phyloP scores from a whole-genome alignment of 2,329 filamentous ascomycete genomes.

The Arthrinium puccinioides region DNA sequence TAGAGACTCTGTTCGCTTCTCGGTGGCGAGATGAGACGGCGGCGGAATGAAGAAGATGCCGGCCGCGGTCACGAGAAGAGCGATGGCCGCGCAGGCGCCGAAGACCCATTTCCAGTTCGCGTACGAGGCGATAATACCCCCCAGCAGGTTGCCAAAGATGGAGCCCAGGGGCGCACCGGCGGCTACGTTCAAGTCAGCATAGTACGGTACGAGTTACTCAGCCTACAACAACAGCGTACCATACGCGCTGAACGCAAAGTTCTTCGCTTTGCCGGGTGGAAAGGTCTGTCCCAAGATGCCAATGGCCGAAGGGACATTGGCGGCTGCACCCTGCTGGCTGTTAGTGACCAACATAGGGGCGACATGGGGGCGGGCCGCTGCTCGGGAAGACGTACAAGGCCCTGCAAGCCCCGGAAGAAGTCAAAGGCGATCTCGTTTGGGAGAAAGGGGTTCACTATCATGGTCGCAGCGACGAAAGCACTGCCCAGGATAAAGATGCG shows the following conservation, averaged over 20 bases:
- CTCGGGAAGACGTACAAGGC: constrained; percentile 47
- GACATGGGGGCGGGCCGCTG: too few relatives aligned
- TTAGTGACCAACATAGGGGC: too few relatives aligned
- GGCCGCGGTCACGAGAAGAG: constrained; percentile 46
- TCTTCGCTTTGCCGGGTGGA: constrained; percentile 60
- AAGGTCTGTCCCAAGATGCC: constrained; percentile 64
- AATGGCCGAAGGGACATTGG: constrained; percentile 64
- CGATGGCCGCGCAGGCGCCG: constrained; percentile 55
- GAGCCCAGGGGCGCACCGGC: constrained; percentile 59
- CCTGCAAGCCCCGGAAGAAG: constrained; percentile 58
- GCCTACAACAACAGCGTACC: constrained; percentile 22
- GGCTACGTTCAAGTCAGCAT: too few relatives aligned
- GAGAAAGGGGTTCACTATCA: constrained; percentile 55
- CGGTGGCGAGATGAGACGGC: constrained; percentile 14
- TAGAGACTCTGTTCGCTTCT: constrained; percentile 19
- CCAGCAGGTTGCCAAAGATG: constrained; percentile 57
- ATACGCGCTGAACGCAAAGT: constrained; percentile 62
- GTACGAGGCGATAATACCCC: constrained; percentile 57
- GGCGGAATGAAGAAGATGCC: constrained; percentile 56
- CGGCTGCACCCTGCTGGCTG: constrained; percentile 56
- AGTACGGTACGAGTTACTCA: constrained; percentile 4
- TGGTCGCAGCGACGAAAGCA: constrained; percentile 52
- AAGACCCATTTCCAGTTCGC: constrained; percentile 62
- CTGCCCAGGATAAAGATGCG: constrained; percentile 58
- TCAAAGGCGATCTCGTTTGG: constrained; percentile 62